These are phyloP conservation scores for Hamamelis virginiana DNA, from an alignment of 164 flowering plant species.

Conservation along the genomic window DNA sequence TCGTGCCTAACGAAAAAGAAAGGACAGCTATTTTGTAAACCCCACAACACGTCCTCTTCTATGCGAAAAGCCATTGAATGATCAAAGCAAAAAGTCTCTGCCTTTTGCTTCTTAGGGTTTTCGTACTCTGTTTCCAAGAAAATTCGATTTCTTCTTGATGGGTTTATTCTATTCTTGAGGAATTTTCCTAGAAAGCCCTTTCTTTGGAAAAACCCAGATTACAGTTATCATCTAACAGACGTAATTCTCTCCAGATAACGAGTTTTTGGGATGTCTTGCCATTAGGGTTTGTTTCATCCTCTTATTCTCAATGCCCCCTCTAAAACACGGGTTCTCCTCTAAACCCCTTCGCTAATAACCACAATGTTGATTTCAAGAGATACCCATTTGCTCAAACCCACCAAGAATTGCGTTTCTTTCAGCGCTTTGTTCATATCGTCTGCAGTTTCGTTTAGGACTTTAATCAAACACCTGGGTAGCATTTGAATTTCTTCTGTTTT, in stretches of 20 bases:
- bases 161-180: conserved; percentile 14
- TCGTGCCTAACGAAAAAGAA: too few relatives aligned
- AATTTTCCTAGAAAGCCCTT: background rate
- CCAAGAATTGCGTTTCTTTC: background rate
- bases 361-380: conserved; percentile 17
- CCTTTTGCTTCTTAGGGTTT: conserved; percentile 11
- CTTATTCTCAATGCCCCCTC: conserved; percentile 2
- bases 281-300: conserved; percentile 21
- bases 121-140: conserved; percentile 4
- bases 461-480: conserved; percentile 18
- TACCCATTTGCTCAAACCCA: conserved; percentile 19
- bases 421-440: background rate
- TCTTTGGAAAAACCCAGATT: background rate
- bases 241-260: background rate
- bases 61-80: background rate
- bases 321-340: conserved; percentile 5
- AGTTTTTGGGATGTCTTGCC: background rate
- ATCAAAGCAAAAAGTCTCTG: conserved; percentile 1
- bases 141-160: conserved; percentile 4
- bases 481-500: background rate
- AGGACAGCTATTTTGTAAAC: background rate
- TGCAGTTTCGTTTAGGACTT: conserved; percentile 23
- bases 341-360: background rate
- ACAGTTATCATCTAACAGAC: background rate
- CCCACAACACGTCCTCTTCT: conserved; percentile 8